Evolutionary conservation across 2,329 filamentous ascomycete genomes (phyloP).

Genomic region (Fusarium austroafricanum): DNA sequence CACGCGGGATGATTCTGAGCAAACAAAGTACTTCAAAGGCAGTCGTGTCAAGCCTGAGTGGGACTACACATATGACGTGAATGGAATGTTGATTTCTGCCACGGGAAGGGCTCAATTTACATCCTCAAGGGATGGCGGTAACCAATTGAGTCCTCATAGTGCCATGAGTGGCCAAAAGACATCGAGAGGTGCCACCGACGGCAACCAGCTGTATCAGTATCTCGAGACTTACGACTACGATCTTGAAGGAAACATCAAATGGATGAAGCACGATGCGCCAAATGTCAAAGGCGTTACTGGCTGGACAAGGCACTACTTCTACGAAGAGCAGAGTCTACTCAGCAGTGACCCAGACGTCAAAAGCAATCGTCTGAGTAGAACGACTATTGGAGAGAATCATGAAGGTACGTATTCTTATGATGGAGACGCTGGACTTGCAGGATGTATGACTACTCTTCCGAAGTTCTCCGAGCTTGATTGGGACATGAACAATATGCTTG

Average conservation of each 20-base stretch:
- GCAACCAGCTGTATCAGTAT: not conserved
- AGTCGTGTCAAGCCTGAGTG: not conserved
- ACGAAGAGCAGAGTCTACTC: not conserved
- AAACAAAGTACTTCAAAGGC: not conserved
- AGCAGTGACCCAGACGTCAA: not conserved
- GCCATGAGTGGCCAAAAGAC: not conserved
- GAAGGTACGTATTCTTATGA: not conserved
- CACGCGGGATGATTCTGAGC: not conserved
- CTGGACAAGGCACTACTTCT: not conserved
- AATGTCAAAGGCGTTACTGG: not conserved
- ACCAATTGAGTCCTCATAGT: not conserved
- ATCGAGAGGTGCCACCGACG: not conserved
- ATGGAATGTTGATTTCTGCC: not conserved
- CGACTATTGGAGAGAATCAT: not conserved
- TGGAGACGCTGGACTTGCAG: not conserved
- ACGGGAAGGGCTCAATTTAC: not conserved
- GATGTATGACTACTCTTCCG: conserved; percentile 18
- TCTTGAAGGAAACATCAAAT: not conserved
- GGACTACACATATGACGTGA: not conserved
- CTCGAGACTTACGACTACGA: not conserved
- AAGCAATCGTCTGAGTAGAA: not conserved
- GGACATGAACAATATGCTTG: conserved; percentile 5
- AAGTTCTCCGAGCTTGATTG: not conserved
- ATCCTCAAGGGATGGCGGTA: not conserved
- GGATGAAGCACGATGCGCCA: not conserved